These are phyloP conservation scores for Nicotiana undulata DNA, from an alignment of 257 asterid genomes.

Conservation along the genomic window DNA sequence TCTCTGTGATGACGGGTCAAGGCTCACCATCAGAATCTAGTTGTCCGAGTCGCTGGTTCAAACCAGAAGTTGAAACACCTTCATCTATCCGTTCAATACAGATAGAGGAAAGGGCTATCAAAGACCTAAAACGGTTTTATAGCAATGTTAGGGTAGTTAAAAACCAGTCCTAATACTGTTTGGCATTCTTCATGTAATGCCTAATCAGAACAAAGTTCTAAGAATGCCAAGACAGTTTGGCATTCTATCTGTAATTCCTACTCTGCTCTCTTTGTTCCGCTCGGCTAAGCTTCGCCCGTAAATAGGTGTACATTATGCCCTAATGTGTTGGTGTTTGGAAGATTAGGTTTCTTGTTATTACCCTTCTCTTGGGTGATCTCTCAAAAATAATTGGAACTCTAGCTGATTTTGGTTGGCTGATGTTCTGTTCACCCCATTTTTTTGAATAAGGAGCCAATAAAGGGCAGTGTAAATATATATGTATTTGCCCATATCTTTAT, in stretches of 20 bases:
- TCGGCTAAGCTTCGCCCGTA: background rate
- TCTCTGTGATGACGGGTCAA: conserved; percentile 56
- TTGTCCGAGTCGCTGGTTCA: conserved; percentile 84
- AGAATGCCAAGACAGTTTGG: background rate
- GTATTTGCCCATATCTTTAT: background rate
- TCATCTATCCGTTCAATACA: conserved; percentile 80
- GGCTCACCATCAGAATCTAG: conserved; percentile 70
- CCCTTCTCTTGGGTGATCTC: background rate
- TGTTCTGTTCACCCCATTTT: background rate
- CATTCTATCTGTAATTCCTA: background rate
- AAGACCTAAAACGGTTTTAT: conserved; percentile 85
- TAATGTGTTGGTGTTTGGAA: background rate
- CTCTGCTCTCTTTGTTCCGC: background rate
- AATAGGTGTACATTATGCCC: background rate
- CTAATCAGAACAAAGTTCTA: background rate
- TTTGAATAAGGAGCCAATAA: background rate
- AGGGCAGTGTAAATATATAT: background rate
- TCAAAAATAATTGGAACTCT: background rate
- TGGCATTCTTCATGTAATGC: background rate
- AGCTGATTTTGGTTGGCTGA: background rate
- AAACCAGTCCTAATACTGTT: conserved; percentile 46
- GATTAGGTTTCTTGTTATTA: background rate
- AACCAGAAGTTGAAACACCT: conserved; percentile 64
- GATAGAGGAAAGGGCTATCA: conserved; percentile 90
- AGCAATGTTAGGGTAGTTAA: conserved; percentile 70